phyloP scores from a whole-genome alignment of 331 rosid species.

The Telfairia occidentalis region DNA sequence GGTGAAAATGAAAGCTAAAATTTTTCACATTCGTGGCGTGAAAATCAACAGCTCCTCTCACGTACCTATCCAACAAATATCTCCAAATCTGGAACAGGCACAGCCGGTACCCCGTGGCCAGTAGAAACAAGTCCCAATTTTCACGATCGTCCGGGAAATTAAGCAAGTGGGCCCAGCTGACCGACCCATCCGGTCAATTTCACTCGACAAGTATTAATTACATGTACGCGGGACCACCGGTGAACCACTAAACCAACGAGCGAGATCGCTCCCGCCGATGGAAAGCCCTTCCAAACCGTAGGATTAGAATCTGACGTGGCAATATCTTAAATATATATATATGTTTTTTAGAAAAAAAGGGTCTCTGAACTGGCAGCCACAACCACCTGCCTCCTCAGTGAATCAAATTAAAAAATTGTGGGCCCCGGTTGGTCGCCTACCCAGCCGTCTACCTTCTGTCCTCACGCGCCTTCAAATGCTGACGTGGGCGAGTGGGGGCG shows the following conservation, averaged over 20 bases:
- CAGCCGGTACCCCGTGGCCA: neutral
- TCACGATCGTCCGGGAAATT: neutral
- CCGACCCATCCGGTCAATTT: conserved; percentile 1
- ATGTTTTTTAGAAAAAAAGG: neutral
- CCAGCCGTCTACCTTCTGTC: neutral
- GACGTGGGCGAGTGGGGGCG: neutral
- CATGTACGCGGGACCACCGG: neutral
- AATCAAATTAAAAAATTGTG: conserved; percentile 11
- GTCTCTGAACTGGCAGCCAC: conserved; percentile 14
- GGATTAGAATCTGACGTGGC: conserved; percentile 7
- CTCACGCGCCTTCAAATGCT: neutral
- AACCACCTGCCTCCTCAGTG: conserved; percentile 12
- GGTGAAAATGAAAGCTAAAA: neutral
- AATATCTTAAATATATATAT: neutral
- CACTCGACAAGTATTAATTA: conserved; percentile 1
- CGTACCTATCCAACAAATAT: neutral
- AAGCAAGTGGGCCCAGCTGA: neutral
- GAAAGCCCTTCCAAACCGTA: neutral
- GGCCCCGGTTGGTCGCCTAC: conserved; percentile 14
- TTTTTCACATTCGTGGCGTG: neutral
- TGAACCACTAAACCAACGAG: neutral
- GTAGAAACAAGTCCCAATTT: neutral
- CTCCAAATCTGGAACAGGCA: neutral
- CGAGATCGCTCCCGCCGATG: neutral
- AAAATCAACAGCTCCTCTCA: neutral